Percentiles rank a stretch among this genome's conserved stretches.
phyloP scores from a whole-genome alignment of 2,329 filamentous ascomycete species.

The Chaetomium sp. region DNA sequence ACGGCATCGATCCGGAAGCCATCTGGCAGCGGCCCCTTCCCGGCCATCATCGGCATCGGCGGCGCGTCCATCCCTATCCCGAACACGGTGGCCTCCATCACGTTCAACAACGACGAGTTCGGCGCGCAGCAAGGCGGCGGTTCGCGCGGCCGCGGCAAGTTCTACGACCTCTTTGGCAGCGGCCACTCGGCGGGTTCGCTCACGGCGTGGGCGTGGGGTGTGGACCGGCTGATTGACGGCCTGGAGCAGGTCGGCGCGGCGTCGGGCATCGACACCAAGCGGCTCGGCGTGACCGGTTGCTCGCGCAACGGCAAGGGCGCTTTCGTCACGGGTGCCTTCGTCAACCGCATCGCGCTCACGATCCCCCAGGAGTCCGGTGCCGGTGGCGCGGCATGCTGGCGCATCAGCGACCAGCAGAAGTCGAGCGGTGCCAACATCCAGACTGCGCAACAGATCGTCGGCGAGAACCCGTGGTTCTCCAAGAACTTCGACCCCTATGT shows the following conservation, averaged over 20 bases:
- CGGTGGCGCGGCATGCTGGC: conserved; percentile 64
- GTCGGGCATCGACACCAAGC: conserved; percentile 52
- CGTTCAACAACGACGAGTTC: conserved; percentile 61
- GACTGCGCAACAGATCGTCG: conserved; percentile 59
- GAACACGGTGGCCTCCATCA: conserved; percentile 57
- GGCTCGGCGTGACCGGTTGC: conserved; percentile 62
- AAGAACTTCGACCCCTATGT: conserved; percentile 56
- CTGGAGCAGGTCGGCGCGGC: conserved; percentile 53
- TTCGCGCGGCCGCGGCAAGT: conserved; percentile 59
- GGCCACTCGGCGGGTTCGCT: conserved; percentile 58
- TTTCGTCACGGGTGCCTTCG: conserved; percentile 61
- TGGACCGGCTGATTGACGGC: conserved; percentile 61
- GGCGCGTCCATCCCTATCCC: conserved; percentile 58
- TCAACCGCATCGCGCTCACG: conserved; percentile 60
- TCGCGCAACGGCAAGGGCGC: conserved; percentile 67
- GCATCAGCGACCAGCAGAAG: conserved; percentile 55
- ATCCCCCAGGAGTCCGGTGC: conserved; percentile 65
- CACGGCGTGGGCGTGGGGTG: conserved; percentile 66
- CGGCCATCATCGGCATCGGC: conserved; percentile 61
- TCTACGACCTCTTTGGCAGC: conserved; percentile 61
- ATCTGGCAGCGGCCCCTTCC: conserved; percentile 51
- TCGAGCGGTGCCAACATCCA: conserved; percentile 60
- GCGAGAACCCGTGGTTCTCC: conserved; percentile 66
- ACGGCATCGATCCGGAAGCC: conserved; percentile 47
- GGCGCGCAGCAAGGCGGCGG: conserved; percentile 50